A percentile compares a stretch with the other conserved stretches of the same genome.
Evolutionary conservation across 2,329 filamentous ascomycete genomes (phyloP).

Genomic region (Thermoascus crustaceus): DNA sequence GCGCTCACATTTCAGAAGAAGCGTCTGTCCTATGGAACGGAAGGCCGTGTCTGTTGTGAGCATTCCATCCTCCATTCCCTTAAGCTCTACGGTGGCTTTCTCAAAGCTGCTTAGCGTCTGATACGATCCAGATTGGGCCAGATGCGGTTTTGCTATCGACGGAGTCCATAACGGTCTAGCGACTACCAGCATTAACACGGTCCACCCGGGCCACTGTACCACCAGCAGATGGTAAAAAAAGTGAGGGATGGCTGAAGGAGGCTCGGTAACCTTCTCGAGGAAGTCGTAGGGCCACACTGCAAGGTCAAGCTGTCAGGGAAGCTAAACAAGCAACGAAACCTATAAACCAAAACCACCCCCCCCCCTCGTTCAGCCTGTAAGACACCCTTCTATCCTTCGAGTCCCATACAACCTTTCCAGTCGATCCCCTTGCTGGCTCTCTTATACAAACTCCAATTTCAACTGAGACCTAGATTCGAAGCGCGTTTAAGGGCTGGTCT

Average conservation of each 20-base stretch:
- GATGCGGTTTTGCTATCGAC: slow-evolving; percentile 9
- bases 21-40: background rate
- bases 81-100: slow-evolving; percentile 5
- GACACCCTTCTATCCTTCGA: slow-evolving; percentile 8
- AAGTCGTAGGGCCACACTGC: slow-evolving; percentile 6
- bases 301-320: slow-evolving; percentile 9
- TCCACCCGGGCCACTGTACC: slow-evolving; percentile 7
- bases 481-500: slow-evolving; percentile 12
- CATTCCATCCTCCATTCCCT: slow-evolving; percentile 12
- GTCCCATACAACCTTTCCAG: background rate
- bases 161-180: slow-evolving; percentile 8
- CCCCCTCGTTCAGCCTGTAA: slow-evolving; percentile 3
- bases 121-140: slow-evolving; percentile 8
- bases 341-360: slow-evolving; percentile 13
- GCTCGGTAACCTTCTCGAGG: slow-evolving; percentile 1
- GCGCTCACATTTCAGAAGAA: background rate
- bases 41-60: slow-evolving; percentile 2
- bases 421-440: slow-evolving; percentile 12
- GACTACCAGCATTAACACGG: slow-evolving; percentile 9
- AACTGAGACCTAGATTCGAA: slow-evolving; percentile 8
- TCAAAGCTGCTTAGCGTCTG: slow-evolving; percentile 6
- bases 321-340: slow-evolving; percentile 2
- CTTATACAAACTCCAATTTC: slow-evolving; percentile 8
- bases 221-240: slow-evolving; percentile 3
- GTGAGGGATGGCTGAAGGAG: slow-evolving; percentile 2